Evolutionary conservation across 192 early-diverging fungal species (phyloP), one percentile per base, ranked within the genome.

Genomic region (Rhizophagus clarus): DNA sequence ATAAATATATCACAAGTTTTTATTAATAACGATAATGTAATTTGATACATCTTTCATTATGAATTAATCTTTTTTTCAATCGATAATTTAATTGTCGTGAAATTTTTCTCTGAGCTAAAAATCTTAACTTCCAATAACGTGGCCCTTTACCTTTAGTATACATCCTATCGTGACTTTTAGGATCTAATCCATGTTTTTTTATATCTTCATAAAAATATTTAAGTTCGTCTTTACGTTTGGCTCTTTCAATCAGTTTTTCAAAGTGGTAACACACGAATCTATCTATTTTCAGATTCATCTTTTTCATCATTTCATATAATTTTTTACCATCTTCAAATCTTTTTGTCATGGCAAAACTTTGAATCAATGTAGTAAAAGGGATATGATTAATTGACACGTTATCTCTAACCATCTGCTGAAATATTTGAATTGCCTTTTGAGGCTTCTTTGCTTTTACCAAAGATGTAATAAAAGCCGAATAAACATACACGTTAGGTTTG

Each of bases 271-370:
- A 72, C 28, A 32, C 31, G 3, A 72, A 26, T 72, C 70, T 49
- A 72, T 72, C 70, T 47, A 40, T 37, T 4, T 32, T 72, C 12
- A 72, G 20, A 49, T 72, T 72, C 17, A 32, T 26, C 42, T 72
- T 42, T 26, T 72, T 72, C 70, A 72, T 72, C 8, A 72, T 26
- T 47, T 72, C 70, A 47, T 72, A 72, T 26, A 72, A 22, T 26
- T 47, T 47, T 72, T 72, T 72, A 10, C 37, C 42, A 47, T 72
- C n/a, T 0, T 72, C 70, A 49, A 32, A 72, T 32, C 31, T 72
- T 15, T 28, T 42, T 14, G 37, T 26, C 37, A 47, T 72, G 14
- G 11, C 40, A 26, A 72, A 47, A 72, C 70, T 40, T 72, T 72
- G 70, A 47, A 72, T 72, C 40, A 72, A 72, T 49, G 42, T 4